A percentile compares a stretch with the other conserved stretches of the same genome.
These are phyloP conservation scores for Maudiozyma serrabonitensis DNA, from an alignment of 805 yeast species.

Conservation along the genomic window DNA sequence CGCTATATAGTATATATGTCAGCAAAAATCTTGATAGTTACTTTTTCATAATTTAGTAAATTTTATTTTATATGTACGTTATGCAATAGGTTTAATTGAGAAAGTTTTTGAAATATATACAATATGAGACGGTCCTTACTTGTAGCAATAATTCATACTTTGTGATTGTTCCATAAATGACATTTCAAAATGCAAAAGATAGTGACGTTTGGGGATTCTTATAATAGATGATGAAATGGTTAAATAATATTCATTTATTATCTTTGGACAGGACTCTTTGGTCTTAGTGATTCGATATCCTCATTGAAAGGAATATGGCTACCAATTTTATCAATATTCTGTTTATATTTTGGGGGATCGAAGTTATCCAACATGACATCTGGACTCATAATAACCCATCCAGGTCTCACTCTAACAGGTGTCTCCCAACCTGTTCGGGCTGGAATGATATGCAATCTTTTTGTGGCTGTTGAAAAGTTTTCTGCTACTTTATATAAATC, in stretches of 20 bases:
- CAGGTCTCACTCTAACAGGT: constrained; percentile 60
- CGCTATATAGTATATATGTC: too few relatives aligned
- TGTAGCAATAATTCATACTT: too few relatives aligned
- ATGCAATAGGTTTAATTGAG: too few relatives aligned
- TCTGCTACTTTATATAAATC: constrained; percentile 76
- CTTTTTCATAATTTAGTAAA: too few relatives aligned
- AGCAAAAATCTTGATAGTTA: too few relatives aligned
- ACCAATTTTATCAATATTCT: constrained; percentile 37
- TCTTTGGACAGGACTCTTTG: constrained; percentile 58
- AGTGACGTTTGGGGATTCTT: too few relatives aligned
- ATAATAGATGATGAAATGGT: too few relatives aligned
- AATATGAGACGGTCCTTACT: too few relatives aligned
- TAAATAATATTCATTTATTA: background rate
- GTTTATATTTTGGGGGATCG: constrained; percentile 36
- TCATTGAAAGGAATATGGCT: constrained; percentile 53
- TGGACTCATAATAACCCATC: constrained; percentile 88
- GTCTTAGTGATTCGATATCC: constrained; percentile 74
- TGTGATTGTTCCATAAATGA: too few relatives aligned
- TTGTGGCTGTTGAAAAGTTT: constrained; percentile 73
- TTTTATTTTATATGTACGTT: too few relatives aligned
- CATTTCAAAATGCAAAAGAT: too few relatives aligned
- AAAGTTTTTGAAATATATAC: too few relatives aligned
- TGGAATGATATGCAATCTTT: constrained; percentile 81
- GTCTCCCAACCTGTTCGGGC: constrained; percentile 54
- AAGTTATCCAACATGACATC: constrained; percentile 72